Conservation (phyloP, 129 eudicot genomes). For the Chrysanthemum seticuspe region DNA sequence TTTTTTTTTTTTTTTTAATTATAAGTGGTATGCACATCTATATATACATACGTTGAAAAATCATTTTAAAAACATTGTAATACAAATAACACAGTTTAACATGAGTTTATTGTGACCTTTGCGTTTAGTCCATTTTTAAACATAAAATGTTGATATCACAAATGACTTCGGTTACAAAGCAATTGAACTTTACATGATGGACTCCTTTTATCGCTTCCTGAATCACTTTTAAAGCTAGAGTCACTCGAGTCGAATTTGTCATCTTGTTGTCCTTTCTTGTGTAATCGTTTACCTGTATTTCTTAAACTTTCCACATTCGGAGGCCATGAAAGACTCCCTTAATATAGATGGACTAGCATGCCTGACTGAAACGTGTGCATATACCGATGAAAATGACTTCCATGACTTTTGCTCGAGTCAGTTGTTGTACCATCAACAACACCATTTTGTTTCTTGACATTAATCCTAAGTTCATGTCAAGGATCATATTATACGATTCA, state of each 20-base stretch:
- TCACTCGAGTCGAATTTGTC: slow-evolving; percentile 30
- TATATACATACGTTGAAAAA: too few relatives aligned
- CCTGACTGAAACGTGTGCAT: too few relatives aligned
- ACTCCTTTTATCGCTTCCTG: slow-evolving; percentile 32
- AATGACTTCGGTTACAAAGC: too few relatives aligned
- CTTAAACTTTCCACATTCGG: neutral
- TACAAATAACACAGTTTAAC: too few relatives aligned
- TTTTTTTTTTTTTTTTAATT: too few relatives aligned
- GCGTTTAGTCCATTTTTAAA: slow-evolving; percentile 45
- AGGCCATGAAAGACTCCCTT: slow-evolving; percentile 56
- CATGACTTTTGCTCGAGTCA: slow-evolving; percentile 36
- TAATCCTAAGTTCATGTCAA: slow-evolving; percentile 33
- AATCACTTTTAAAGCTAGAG: slow-evolving; percentile 52
- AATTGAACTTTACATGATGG: slow-evolving; percentile 52
- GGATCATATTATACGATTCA: slow-evolving; percentile 16
- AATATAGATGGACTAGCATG: slow-evolving; percentile 28
- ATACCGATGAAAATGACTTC: slow-evolving; percentile 40
- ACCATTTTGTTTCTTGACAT: slow-evolving; percentile 33
- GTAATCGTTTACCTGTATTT: too few relatives aligned
- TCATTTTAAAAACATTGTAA: too few relatives aligned
- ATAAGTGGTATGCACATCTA: too few relatives aligned
- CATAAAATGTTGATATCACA: too few relatives aligned
- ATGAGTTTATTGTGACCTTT: too few relatives aligned
- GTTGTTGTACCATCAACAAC: slow-evolving; percentile 30
- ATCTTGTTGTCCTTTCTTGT: too few relatives aligned